Evolutionary conservation across 1,139 yeast species (phyloP), one percentile per base, ranked within the genome.

Genomic region (Pichia sp.): DNA sequence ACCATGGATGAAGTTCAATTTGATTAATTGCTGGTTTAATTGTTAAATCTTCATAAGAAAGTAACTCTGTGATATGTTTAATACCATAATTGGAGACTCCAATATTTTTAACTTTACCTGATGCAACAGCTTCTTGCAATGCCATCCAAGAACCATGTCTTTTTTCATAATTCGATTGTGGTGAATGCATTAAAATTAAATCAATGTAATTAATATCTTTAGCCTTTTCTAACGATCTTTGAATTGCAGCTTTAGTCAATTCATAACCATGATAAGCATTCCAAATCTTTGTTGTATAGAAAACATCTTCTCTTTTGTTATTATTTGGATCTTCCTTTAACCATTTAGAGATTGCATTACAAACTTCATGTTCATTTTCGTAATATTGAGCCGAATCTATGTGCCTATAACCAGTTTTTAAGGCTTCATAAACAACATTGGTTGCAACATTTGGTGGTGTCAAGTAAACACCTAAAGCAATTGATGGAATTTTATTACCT

Each of bases 371-470:
- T 59, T 83, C 85, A 59, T 82, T 82, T 15, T 70, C 68, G 61
- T 85, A 85, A 29, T 65, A 62, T 22, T 72, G 70, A 2, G 88
- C 89, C 6, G 81, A 70, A 58, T 82, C 89, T 44, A 82, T 69
- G 56, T 82, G 89, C 54, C 94, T 76, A 62, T 84, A 85, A 0
- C 95, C 95, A 25, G 64, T 69, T 34, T 72, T 69, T 57, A 85
- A 70, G 1, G 84, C 85, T 35, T 70, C 62, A 51, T 70, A 67
- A 1, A 79, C 82, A 26, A 75, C 57, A 1, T 63, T 60, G 3
- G 69, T 61, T 1, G 81, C 71, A 13, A 65, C 67, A 1, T 59
- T 53, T 16, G 65, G 61, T 3, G 80, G 71, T 2, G 79, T 64
- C 49, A 69, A 61, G 68, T 77, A 81, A 4, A 78, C 73, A 1